Base-by-base conservation (phyloP, 345 rosid species). In the Syzygium aromaticum region DNA sequence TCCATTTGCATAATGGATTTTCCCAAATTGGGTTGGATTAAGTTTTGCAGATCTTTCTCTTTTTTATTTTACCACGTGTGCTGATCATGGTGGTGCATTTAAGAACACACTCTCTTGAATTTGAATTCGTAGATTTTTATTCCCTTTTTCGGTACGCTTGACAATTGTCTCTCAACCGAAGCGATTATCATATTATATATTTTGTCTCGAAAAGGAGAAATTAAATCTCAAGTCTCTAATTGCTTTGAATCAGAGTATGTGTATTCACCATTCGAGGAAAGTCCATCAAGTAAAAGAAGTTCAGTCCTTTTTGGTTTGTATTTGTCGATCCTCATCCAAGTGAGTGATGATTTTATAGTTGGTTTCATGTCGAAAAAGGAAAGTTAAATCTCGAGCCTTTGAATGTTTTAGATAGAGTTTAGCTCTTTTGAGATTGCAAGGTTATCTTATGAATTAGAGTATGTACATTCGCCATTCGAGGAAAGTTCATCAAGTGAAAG, bases 341-440 rank as follows among this genome's bases (percentile, higher is more conserved):
- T 2, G 25, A 17, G 80, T 17, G 46, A 17, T 33, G 40, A 33
- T 17, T 6, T 73, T 73, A 33, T 22, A 13, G 21, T 10, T 0
- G 1, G 1, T 33, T 19, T 67, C 14, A 0, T 7, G 7, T 2
- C 2, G 0, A 0, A 19, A 38, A 73, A 73, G 13, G 49, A 19
- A 73, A 73, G 8, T 54, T 21, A 54, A 33, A 33, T 67, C 46
- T 67, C 6, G 25, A 67, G 13, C 4, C 22, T 33, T 67, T 33
- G 13, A 33, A 33, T 33, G 13, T 19, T 67, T 67, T 8, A 3
- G 25, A 67, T 17, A 21, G 13, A 17, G 6, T 3, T 73, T 38
- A 9, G 15, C 8, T 73, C 5, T 33, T 12, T 64, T 1, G 0
- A 3, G 77, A 64, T 3, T 73, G 13, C 5, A 33, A 73, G 25